phyloP scores from a whole-genome alignment of 2,329 filamentous ascomycete genomes.

The Diaporthe caulivora region DNA sequence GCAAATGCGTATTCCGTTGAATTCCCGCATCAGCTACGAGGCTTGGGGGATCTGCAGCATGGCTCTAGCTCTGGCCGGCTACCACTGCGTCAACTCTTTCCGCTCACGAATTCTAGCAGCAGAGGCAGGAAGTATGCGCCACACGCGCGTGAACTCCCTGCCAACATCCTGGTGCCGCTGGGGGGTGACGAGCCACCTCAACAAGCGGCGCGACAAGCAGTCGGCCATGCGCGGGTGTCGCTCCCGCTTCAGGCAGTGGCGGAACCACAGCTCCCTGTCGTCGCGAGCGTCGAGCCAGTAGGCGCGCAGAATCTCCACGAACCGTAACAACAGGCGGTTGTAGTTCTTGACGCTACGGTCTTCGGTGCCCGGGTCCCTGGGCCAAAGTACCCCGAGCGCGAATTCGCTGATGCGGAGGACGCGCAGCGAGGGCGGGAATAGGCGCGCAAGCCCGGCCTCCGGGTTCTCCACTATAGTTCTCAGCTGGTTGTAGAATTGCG shows the following conservation, averaged over 20 bases:
- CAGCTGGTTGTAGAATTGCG: background rate
- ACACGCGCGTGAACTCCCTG: background rate
- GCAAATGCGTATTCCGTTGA: too few species aligned
- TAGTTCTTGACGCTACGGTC: background rate
- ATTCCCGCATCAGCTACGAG: background rate
- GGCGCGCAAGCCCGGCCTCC: background rate
- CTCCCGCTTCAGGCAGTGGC: background rate
- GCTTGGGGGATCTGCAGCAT: background rate
- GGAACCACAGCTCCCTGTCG: conserved; percentile 28
- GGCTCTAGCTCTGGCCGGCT: background rate
- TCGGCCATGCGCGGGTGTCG: background rate
- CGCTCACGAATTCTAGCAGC: background rate
- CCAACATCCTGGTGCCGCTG: conserved; percentile 5
- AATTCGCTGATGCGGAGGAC: conserved; percentile 23
- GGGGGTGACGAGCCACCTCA: conserved; percentile 12
- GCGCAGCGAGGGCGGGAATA: background rate
- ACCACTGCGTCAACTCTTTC: background rate
- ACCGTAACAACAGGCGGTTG: background rate
- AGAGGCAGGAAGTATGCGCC: background rate
- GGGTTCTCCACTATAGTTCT: background rate
- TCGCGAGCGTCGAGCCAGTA: background rate
- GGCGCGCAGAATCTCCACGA: background rate
- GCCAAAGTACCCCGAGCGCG: background rate
- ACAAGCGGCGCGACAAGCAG: background rate
- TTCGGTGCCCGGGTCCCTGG: background rate